Base-by-base conservation (phyloP, 257 asterid species). In the Plectranthus barbatus region DNA sequence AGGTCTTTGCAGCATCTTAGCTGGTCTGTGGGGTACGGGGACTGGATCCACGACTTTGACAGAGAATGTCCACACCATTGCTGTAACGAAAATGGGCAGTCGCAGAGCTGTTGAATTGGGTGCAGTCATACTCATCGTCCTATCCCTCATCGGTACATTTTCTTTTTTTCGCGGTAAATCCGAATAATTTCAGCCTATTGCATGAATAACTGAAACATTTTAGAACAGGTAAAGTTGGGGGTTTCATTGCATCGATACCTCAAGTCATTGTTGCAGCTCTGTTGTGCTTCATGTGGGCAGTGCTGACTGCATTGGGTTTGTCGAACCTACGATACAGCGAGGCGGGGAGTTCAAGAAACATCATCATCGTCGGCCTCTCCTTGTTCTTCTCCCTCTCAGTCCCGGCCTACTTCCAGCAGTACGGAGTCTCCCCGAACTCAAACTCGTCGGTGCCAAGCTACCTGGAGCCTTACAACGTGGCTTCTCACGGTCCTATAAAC, bases 51-150 rank as follows among this genome's bases (percentile, higher is more conserved):
- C 97, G 36, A 90, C 96, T 72, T 80, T 93, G 79, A 93, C 99
- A 21, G 99, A 93, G 79, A 93, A 93, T 66, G 96, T 93, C 62
- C 97, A 93, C 79, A 90, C 99, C 44, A 86, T 93, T 69, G 99
- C 96, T 36, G 97, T 93, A n/a, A 93, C 97, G 12, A 93, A 93
- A 83, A 82, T 93, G 96, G 99, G 99, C 66, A 93, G 99, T 68
- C 97, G 99, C 7, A 74, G 86, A 80, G 97, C 94, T 23, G 85
- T 93, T 19, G 90, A 86, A 70, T 69, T 90, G 79, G 99, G 99
- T 51, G 97, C 95, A 15, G 74, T 84, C 60, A 67, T 84, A 65
- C 68, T 93, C 77, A 84, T 93, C 47, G 71, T 73, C 65, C 83
- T 93, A 42, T 93, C 99, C 23, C 87, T 87, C 17, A 68, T 93